Base-by-base conservation (phyloP, 352 stramenopile genomes). In the Globisporangium barbulae region DNA sequence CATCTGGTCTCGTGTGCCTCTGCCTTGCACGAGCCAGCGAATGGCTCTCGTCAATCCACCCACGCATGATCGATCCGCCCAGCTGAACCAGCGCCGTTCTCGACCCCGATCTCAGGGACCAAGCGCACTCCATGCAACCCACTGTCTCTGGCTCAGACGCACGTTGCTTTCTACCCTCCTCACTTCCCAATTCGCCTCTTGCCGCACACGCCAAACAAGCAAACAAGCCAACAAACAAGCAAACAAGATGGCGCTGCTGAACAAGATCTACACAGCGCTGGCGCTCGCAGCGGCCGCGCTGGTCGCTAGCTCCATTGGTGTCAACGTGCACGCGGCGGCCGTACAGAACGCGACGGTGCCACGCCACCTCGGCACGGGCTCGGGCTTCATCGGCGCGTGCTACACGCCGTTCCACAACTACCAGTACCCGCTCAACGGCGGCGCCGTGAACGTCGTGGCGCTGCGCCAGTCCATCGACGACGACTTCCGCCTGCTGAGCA, bases 371-470 rank as follows among this genome's bases (percentile, higher is more conserved):
- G 37, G 22, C 12, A 28, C 50, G 1, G 53, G 35, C 37, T 58
- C 41, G 6, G 63, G 48, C 10, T 49, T 28, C 41, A 9, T 65
- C 6, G 63, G 21, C 5, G 50, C 44, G 12, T 65, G 56, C 56
- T 74, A 74, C 50, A 39, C 54, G 21, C 68, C 68, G 25, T 74
- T 72, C 42, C 68, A 74, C 57, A 61, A 42, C 22, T 5, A 2
- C 3, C 6, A 58, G 47, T 74, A 74, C 28, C 68, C 64, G 8
- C 15, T 71, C 22, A 55, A 61, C 21, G 62, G 65, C 25, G 59
- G 54, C 9, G 37, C 15, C 12, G 13, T 22, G 3, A 49, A 60
- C 25, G 56, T 58, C 30, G 21, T 9, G 0, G 53, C 53, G 12
- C 55, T 68, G 5, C 53, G 54, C 13, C 37, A 49, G 10, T n/a